Percentiles rank a stretch among this genome's conserved stretches.
These are phyloP conservation scores for Ammopiptanthus mongolicus DNA, from an alignment of 306 rosid species.

Conservation along the genomic window DNA sequence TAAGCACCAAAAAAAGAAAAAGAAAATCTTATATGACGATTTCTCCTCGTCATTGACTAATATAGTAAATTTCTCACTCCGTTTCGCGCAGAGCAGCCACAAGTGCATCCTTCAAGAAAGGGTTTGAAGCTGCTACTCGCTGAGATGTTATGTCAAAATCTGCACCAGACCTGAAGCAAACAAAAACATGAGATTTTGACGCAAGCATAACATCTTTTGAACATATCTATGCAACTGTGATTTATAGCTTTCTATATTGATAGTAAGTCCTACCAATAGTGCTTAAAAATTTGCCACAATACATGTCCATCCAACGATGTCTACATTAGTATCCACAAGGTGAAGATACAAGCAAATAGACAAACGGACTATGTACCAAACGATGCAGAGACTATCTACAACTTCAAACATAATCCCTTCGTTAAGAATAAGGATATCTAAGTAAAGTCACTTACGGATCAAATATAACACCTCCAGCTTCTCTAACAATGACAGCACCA, in stretches of 20 bases:
- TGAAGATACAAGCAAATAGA: slow-evolving; percentile 19
- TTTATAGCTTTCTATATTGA: slow-evolving; percentile 8
- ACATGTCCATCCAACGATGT: slow-evolving; percentile 30
- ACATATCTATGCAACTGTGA: slow-evolving; percentile 12
- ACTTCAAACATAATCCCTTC: background rate
- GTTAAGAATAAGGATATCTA: slow-evolving; percentile 16
- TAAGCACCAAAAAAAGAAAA: no score
- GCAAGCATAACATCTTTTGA: background rate
- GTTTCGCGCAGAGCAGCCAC: slow-evolving; percentile 50
- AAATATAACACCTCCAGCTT: slow-evolving; percentile 91
- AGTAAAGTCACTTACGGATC: slow-evolving; percentile 81
- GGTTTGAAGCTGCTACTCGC: slow-evolving; percentile 90
- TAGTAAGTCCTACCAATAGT: slow-evolving; percentile 4
- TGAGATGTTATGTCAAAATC: slow-evolving; percentile 80
- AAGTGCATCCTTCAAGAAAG: slow-evolving; percentile 66
- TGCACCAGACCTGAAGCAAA: slow-evolving; percentile 74
- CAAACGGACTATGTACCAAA: slow-evolving; percentile 28
- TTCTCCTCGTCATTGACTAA: slow-evolving; percentile 7
- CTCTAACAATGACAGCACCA: slow-evolving; percentile 90
- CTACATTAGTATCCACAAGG: no score
- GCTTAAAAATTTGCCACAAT: background rate
- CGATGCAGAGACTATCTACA: slow-evolving; percentile 27
- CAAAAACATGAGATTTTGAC: slow-evolving; percentile 20
- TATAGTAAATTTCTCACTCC: slow-evolving; percentile 38
- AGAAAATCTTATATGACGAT: no score